phyloP scores from a whole-genome alignment of 2,329 filamentous ascomycete species.

The Mycosphaerella sp. region DNA sequence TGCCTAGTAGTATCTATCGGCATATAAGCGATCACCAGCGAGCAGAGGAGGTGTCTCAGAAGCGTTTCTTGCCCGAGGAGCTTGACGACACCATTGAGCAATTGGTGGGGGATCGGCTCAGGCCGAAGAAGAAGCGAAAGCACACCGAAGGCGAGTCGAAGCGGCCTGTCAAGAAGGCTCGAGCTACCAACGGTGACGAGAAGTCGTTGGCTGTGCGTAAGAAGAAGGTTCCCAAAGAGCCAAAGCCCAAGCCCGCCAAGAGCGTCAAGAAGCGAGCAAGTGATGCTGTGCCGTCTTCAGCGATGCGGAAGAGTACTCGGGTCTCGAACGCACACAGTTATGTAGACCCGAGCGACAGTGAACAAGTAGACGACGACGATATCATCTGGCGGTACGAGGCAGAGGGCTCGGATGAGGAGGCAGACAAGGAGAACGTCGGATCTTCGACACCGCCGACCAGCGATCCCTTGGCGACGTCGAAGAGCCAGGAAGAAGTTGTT shows the following conservation, averaged over 20 bases:
- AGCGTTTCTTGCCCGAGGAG: slow-evolving; percentile 72
- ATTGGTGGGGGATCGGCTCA: slow-evolving; percentile 63
- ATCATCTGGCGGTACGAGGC: slow-evolving; percentile 30
- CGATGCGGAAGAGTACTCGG: slow-evolving; percentile 40
- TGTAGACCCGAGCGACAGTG: slow-evolving; percentile 38
- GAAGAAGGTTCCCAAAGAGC: slow-evolving; percentile 30
- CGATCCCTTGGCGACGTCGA: slow-evolving; percentile 19
- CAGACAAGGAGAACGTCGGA: slow-evolving; percentile 23
- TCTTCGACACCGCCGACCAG: slow-evolving; percentile 29
- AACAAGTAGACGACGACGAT: slow-evolving; percentile 32
- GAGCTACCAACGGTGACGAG: slow-evolving; percentile 25
- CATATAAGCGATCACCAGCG: slow-evolving; percentile 67
- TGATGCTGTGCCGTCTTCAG: slow-evolving; percentile 36
- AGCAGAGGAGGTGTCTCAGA: slow-evolving; percentile 80
- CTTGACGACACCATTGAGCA: slow-evolving; percentile 68
- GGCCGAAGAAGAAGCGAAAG: slow-evolving; percentile 49
- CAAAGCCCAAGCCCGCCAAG: slow-evolving; percentile 34
- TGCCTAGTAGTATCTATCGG: slow-evolving; percentile 73
- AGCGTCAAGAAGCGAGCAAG: slow-evolving; percentile 33
- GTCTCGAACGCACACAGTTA: slow-evolving; percentile 40
- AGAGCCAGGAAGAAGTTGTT: slow-evolving; percentile 6
- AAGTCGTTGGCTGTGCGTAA: slow-evolving; percentile 27
- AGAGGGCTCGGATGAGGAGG: slow-evolving; percentile 20
- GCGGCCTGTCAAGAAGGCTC: slow-evolving; percentile 27
- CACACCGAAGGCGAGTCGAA: slow-evolving; percentile 21